Evolutionary conservation across 805 yeast genomes (phyloP).

Genomic region (Yamadazyma akitaensis): DNA sequence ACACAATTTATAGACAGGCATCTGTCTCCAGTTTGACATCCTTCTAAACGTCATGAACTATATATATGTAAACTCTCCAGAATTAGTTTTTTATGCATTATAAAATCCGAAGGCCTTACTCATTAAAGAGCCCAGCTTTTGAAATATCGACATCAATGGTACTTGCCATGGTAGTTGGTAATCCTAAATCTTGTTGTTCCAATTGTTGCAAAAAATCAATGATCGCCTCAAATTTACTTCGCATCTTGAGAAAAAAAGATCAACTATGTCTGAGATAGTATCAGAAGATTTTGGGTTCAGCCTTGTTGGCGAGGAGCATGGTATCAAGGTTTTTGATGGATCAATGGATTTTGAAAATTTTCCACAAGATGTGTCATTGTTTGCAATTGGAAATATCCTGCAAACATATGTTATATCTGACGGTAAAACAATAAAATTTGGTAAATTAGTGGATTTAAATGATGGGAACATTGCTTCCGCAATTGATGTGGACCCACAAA

Average conservation of each 20-base stretch:
- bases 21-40: too few species aligned
- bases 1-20: too few species aligned
- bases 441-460: slow-evolving; percentile 20
- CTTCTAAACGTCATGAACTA: too few species aligned
- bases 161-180: too few species aligned
- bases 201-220: not conserved
- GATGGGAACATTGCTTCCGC: slow-evolving; percentile 5
- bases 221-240: not conserved
- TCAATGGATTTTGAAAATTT: slow-evolving; percentile 21
- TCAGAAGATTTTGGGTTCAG: slow-evolving; percentile 41
- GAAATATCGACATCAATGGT: too few species aligned
- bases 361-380: slow-evolving; percentile 20
- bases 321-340: slow-evolving; percentile 21
- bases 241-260: not conserved
- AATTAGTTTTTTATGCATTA: too few species aligned
- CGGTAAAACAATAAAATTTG: slow-evolving; percentile 23
- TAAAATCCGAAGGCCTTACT: too few species aligned
- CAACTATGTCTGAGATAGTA: slow-evolving; percentile 15
- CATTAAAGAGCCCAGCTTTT: too few species aligned
- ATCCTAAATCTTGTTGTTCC: too few species aligned
- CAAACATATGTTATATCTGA: slow-evolving; percentile 33
- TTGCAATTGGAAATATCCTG: slow-evolving; percentile 25
- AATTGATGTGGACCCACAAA: slow-evolving; percentile 9
- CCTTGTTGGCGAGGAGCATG: slow-evolving; percentile 23
- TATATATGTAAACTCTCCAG: too few species aligned